These are phyloP conservation scores for Auricularia heimuer DNA, from an alignment of 768 basidiomycete species.

Conservation along the genomic window DNA sequence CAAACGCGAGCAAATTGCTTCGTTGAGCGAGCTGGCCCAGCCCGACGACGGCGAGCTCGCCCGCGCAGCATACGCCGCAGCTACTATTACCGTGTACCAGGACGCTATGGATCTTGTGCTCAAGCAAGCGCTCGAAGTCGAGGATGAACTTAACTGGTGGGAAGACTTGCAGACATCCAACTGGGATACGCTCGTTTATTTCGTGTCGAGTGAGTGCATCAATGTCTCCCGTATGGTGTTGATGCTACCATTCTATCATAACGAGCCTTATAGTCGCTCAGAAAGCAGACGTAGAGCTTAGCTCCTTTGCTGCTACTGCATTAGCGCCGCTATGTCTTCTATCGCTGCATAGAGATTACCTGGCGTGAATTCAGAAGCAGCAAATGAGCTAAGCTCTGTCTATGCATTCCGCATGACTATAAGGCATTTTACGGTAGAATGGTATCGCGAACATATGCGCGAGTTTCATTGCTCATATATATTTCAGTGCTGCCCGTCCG, in stretches of 20 bases:
- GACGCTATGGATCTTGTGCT: conserved; percentile 57
- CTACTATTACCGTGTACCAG: conserved; percentile 36
- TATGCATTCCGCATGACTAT: too few species aligned
- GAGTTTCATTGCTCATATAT: background rate
- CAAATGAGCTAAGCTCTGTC: too few species aligned
- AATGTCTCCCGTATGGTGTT: background rate
- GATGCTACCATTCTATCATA: too few species aligned
- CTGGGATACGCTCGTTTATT: conserved; percentile 46
- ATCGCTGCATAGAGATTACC: too few species aligned
- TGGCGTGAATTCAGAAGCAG: too few species aligned
- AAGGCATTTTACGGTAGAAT: too few species aligned
- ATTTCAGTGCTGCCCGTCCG: conserved; percentile 14
- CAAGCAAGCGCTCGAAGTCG: conserved; percentile 55
- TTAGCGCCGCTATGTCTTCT: too few species aligned
- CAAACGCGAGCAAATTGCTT: background rate
- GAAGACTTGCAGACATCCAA: conserved; percentile 53
- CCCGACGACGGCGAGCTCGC: background rate
- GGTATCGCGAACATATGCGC: background rate
- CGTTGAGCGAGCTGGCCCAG: background rate
- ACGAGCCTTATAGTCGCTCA: too few species aligned
- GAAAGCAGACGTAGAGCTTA: too few species aligned
- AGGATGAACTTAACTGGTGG: conserved; percentile 84
- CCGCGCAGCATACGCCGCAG: conserved; percentile 2
- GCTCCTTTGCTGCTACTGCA: too few species aligned
- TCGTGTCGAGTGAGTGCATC: conserved; percentile 62